Base-by-base conservation (phyloP, 306 rosid genomes). In the Pachyrhizus erosus region DNA sequence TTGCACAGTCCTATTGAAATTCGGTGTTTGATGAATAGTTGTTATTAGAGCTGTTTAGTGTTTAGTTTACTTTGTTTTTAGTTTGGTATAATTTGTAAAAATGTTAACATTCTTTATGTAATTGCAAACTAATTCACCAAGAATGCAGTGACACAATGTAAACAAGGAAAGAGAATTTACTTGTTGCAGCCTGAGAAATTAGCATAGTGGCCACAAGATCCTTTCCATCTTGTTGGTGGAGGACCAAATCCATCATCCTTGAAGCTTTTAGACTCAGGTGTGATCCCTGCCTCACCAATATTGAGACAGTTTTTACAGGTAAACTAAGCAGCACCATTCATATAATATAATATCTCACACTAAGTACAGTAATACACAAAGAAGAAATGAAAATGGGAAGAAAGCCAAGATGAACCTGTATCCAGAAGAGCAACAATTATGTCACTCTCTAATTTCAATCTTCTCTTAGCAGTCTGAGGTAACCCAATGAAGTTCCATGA, bases 161-260 rank as follows among this genome's bases (percentile, higher is more conserved):
- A 31, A 49, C 23, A 84, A 26, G 73, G 77, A 76, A 70, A 74
- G 45, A 20, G 52, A 69, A 58, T 67, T 83, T 89, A 96, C 99
- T 91, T 91, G 84, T 93, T 96, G 87, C 99, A 96, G 87, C 98
- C 98, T 20, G 96, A 87, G 88, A 96, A 96, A 84, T 96, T 96
- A 58, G 97, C 94, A 82, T 55, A 90, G 31, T 31, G 88, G 26
- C 34, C 83, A 89, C 99, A 96, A 29, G 70, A 72, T 87, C 99
- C 99, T 82, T 96, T 93, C 98, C 99, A 96, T 86, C 75, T 91
- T 69, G 70, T 54, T 9, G 99, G 98, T 66, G 94, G 96, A 86
- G 92, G 93, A 69, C 92, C 91, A 60, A 91, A 77, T 1, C 97
- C 99, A 7, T 89, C 58, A 21, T 89, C 99, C 54, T 88, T 92